phyloP scores from a whole-genome alignment of 768 basidiomycete species.

The Galerina sulciceps region DNA sequence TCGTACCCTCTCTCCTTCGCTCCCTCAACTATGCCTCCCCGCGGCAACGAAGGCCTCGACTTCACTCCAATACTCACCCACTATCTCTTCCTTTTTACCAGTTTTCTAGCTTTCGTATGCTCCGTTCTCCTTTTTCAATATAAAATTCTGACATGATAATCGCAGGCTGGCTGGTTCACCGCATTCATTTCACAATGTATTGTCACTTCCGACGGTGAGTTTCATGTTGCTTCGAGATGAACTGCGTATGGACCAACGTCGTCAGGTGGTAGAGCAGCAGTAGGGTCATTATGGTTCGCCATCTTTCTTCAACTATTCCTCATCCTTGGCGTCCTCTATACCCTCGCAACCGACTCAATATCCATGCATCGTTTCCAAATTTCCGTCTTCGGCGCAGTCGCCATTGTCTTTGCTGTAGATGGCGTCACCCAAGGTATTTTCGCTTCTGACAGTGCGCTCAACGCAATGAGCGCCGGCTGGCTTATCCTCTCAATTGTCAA shows the following conservation, averaged over 20 bases:
- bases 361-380: slow-evolving; percentile 94
- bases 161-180: slow-evolving; percentile 71
- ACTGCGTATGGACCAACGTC: slow-evolving; percentile 3
- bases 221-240: background rate
- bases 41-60: slow-evolving; percentile 72
- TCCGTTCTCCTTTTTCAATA: slow-evolving; percentile 11
- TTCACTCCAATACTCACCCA: slow-evolving; percentile 90
- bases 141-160: slow-evolving; percentile 1
- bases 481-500: slow-evolving; percentile 89
- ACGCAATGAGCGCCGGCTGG: slow-evolving; percentile 94
- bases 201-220: slow-evolving; percentile 55
- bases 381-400: slow-evolving; percentile 83
- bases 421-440: slow-evolving; percentile 76
- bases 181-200: slow-evolving; percentile 80
- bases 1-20: background rate
- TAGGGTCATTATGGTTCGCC: slow-evolving; percentile 81
- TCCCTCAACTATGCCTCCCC: slow-evolving; percentile 50
- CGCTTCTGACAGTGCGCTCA: slow-evolving; percentile 51
- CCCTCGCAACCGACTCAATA: slow-evolving; percentile 87
- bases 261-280: slow-evolving; percentile 46
- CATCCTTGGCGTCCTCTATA: slow-evolving; percentile 72
- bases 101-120: slow-evolving; percentile 78
- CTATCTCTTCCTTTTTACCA: slow-evolving; percentile 90
- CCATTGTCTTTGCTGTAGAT: slow-evolving; percentile 84
- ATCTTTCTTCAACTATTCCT: slow-evolving; percentile 79